A percentile compares a stretch with the other conserved stretches of the same genome.
phyloP scores from a whole-genome alignment of 805 yeast genomes.

The Saccharomycopsis fermentans region DNA sequence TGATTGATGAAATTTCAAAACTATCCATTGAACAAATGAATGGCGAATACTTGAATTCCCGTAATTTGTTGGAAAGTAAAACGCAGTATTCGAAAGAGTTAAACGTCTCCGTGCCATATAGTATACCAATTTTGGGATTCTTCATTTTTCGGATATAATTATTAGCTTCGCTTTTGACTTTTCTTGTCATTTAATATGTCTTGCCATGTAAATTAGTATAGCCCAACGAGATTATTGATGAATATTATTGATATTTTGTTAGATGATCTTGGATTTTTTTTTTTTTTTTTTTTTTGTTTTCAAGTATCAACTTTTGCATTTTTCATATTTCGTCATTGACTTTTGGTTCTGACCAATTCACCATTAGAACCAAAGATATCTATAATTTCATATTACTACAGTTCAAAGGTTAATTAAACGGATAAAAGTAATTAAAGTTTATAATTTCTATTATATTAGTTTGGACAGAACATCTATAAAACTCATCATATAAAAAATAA shows the following conservation, averaged over 20 bases:
- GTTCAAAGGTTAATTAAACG: no score
- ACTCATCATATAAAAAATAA: background rate
- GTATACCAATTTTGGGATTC: constrained; percentile 36
- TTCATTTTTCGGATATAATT: background rate
- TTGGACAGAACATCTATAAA: background rate
- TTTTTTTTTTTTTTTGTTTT: background rate
- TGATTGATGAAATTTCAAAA: constrained; percentile 43
- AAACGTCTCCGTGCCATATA: constrained; percentile 92
- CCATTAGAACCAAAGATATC: no score
- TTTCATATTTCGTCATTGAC: no score
- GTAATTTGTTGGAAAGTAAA: constrained; percentile 44
- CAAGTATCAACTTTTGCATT: background rate
- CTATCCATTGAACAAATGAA: constrained; percentile 47
- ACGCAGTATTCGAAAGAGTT: constrained; percentile 80
- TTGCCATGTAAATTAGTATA: no score
- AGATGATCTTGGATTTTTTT: background rate
- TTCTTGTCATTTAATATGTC: no score
- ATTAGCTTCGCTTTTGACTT: no score
- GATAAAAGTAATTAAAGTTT: background rate
- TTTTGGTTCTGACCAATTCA: no score
- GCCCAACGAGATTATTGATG: no score
- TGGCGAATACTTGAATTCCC: constrained; percentile 42
- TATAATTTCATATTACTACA: no score
- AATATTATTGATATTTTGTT: background rate
- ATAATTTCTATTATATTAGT: background rate